Base-by-base conservation (phyloP, 495 filamentous ascomycete genomes). In the Neurospora sp. region DNA sequence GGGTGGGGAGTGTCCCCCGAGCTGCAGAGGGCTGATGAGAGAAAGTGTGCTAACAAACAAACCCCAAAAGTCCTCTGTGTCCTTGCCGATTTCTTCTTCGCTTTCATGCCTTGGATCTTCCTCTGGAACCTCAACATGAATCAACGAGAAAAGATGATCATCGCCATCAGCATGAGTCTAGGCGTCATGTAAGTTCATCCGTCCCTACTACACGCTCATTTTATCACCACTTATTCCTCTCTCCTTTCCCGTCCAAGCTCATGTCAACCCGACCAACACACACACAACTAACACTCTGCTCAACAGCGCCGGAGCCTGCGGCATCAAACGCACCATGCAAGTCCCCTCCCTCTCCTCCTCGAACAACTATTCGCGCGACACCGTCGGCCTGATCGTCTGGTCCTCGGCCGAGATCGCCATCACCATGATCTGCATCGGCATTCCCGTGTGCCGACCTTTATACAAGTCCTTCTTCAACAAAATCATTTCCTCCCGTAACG, bases 51-150 rank as follows among this genome's bases (percentile, higher is more conserved):
- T 59, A 9, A 71, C 53, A 59, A 31, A 31, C 27, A 31, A 31
- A 35, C 70, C 12, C 16, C 72, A 12, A 70, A 70, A 74, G 22
- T 39, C 65, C 5, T 41, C 61, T 40, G 73, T 71, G 9, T 35
- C 69, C 1, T 65, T 20, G 82, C 82, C 70, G 85, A 87, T 76
- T 82, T 87, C 72, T 81, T 87, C 78, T 82, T 81, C 41, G 82
- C 81, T 44, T 76, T 75, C 59, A 83, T 83, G 59, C 86, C 86
- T 1, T 84, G 86, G 75, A 73, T 85, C 16, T 78, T 88, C 20
- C 79, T 87, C 10, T 86, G 84, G 84, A 80, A 84, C 3, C 78
- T 87, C 31, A 81, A 87, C 44, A 85, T 88, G 75, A 78, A 80
- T 39, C 76, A 76, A 61, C 78, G 79, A 45, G 85, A 84, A 40